Evolutionary conservation across 2,329 filamentous ascomycete genomes (phyloP), one percentile per base, ranked within the genome.

Genomic region (Torrubiellomyces zombiae): DNA sequence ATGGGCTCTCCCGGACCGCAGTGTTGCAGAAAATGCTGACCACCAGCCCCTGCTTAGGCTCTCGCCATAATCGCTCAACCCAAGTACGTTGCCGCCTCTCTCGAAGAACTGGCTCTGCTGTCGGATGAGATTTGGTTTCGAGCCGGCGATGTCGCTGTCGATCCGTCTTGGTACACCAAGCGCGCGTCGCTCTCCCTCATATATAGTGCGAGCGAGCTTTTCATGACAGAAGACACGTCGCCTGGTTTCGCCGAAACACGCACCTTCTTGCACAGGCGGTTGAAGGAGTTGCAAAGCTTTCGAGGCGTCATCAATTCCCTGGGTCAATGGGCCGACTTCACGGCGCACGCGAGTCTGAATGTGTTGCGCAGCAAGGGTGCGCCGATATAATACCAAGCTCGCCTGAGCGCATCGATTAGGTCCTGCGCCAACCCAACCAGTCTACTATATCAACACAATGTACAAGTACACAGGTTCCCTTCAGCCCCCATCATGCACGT

Each of bases 41-140:
- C 9, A 16, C 14, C 11, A 6, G 9, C 20, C 9, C 9, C 13
- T 7, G 21, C n/a, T n/a, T 19, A 89, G 77, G 89, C 86, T 21
- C 63, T 95, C 3, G 83, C 81, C 4, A 60, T 92, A 32, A 93
- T 94, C 79, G 82, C 83, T 4, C 74, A 91, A 29, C 79, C 82
- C 0, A 68, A 64, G 31, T 77, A 86, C 47, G 64, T 91, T 17
- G 69, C 81, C 0, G 55, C 69, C 7, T 85, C 83, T 0, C 47
- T 94, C 3, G 63, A 63, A 21, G 89, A 95, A 53, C 67, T 98
- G 4, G 73, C 77, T 20, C 60, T 67, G 24, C 68, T 98, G 4
- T 67, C 77, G n/a, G 86, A 94, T 47, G 89, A 98, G 49, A 91
- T 98, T 25, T 80, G 78, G 63, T 83, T 78, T 42, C 67, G 93